Evolutionary conservation across 164 flowering plant genomes (phyloP), one percentile per base, ranked within the genome.

Genomic region (Umbilicus rupestris): DNA sequence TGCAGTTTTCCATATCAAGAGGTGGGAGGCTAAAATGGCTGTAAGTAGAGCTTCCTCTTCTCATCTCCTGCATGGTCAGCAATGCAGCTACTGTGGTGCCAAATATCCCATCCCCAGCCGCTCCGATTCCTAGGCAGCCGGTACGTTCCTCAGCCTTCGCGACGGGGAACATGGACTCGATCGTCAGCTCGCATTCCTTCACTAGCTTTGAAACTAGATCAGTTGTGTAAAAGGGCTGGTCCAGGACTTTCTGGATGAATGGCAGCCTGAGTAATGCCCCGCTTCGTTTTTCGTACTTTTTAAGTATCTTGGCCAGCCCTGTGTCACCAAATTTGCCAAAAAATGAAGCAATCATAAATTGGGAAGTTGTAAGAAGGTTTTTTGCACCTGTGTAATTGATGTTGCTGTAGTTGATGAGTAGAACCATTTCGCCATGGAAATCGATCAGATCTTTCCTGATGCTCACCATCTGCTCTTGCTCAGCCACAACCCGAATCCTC

Each of bases 381-480:
- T 22, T 15, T 11, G 0, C 73, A 92, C 96, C 95, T 67, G 96
- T 90, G 76, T 88, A 92, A 63, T 90, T 92, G 75, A 92, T 66
- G 52, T 78, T 82, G 85, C 96, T 92, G 75, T 92, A 92, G 65
- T 85, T 87, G 63, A 70, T 79, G 20, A 92, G 65, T 17, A 92
- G 89, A 45, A 92, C 92, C 96, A 90, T 92, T 79, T 92, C 96
- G 0, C 98, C 96, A 58, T 90, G 95, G 75, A 92, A 88, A 75
- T 90, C 72, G 66, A 92, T 87, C 28, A 90, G 80, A 45, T 82
- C 86, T 64, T 87, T 85, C 71, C 87, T 84, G 42, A 87, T 81
- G 66, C 66, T 78, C 41, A 59, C 72, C 85, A 87, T 85, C 57
- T 82, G 82, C 39, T 85, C 89, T 3, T 85, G 75, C 3, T 83